Evolutionary conservation across 257 asterid species (phyloP).

Genomic region (Primulina huaijiensis): DNA sequence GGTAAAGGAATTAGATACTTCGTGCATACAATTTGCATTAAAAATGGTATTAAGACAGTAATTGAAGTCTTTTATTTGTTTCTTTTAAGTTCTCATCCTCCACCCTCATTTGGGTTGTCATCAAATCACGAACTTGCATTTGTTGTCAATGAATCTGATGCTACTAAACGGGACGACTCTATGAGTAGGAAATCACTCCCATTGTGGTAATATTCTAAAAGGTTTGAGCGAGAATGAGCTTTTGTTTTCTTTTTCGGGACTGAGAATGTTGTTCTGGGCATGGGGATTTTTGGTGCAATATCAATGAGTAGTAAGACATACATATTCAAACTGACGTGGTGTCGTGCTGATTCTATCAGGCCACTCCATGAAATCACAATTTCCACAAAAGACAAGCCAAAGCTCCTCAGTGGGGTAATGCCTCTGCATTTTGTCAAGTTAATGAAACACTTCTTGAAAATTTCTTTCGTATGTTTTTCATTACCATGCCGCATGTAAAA

Average conservation of each 20-base stretch:
- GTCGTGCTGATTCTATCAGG: slow-evolving; percentile 38
- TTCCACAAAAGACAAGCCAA: slow-evolving; percentile 81
- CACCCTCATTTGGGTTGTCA: slow-evolving; percentile 60
- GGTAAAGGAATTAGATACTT: slow-evolving; percentile 33
- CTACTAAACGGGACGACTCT: slow-evolving; percentile 46
- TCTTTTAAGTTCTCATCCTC: slow-evolving; percentile 57
- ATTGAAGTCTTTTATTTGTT: slow-evolving; percentile 7
- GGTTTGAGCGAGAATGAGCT: slow-evolving; percentile 57
- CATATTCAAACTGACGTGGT: neutral
- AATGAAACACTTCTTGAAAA: slow-evolving; percentile 8
- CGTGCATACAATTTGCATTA: slow-evolving; percentile 1
- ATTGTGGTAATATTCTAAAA: slow-evolving; percentile 62
- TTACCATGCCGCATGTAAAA: neutral
- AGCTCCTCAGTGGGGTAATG: slow-evolving; percentile 75
- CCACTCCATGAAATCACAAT: slow-evolving; percentile 72
- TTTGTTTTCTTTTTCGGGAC: slow-evolving; percentile 25
- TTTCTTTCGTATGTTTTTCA: neutral
- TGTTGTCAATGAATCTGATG: slow-evolving; percentile 36
- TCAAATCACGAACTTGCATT: slow-evolving; percentile 42
- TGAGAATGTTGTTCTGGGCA: slow-evolving; percentile 3
- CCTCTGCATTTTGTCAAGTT: slow-evolving; percentile 20
- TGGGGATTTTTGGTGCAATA: neutral
- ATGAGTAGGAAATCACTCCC: slow-evolving; percentile 53
- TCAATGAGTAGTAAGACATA: slow-evolving; percentile 7
- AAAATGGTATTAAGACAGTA: slow-evolving; percentile 3